Evolutionary conservation across 306 rosid genomes (phyloP), one percentile per base, ranked within the genome.

Genomic region (Quercus parvula): DNA sequence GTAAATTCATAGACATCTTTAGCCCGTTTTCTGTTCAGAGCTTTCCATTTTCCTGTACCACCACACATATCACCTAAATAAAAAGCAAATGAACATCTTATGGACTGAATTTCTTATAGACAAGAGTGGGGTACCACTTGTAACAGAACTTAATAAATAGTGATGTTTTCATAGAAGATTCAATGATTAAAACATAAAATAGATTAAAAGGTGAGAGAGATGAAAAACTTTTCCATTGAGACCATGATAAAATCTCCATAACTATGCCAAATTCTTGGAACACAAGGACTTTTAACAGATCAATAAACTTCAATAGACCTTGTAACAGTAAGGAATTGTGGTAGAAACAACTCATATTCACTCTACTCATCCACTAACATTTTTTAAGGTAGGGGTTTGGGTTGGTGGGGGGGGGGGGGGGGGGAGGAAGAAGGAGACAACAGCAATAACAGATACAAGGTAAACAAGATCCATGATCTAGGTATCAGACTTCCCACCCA

Each of bases 31-130:
- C 99, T 88, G 74, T 94, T 94, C 3, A 92, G 90, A 83, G 99
- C 99, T 91, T 94, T 94, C 99, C 99, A 94, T 88, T 94, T 94
- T 83, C 99, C 99, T 59, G 99, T 94, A 81, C 99, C 97, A 80
- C 99, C 99, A 79, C 99, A 94, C 99, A 94, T 94, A 86, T 94
- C 99, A 86, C 97, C 98, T 94, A 87, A 76, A 88, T 75, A 77
- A 75, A 85, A 88, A 84, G 82, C 56, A 85, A 82, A 78, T 61
- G 49, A 84, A 79, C 71, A 69, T 79, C 67, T 62, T 76, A 84
- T 52, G 51, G 1, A 49, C 15, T 61, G 35, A 84, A 79, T 71
- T 64, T 79, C 62, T 62, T 76, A 84, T 52, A 33, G 66, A 78
- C 71, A 79, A 81, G 58, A 81, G 19, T 33, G 52, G 28, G 22